Conservation (phyloP, 2,329 filamentous ascomycete genomes). For the Trichoderma sp. region DNA sequence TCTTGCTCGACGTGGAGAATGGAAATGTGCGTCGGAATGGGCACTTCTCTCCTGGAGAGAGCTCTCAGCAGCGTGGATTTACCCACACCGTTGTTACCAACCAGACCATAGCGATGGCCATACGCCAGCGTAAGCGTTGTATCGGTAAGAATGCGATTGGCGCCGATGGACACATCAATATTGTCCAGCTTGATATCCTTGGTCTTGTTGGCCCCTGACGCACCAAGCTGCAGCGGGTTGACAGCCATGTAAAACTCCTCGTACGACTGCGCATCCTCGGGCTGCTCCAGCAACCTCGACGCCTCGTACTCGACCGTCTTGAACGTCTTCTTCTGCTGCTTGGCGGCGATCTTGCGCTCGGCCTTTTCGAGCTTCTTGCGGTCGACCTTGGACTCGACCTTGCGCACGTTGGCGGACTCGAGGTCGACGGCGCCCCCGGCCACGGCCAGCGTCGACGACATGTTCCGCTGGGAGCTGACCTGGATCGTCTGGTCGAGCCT, state of each 20-base stretch:
- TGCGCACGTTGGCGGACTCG: constrained; percentile 87
- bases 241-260: constrained; percentile 99
- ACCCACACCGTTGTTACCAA: constrained; percentile 99
- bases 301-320: constrained; percentile 99
- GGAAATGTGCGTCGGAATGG: constrained; percentile 95
- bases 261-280: constrained; percentile 85
- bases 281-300: constrained; percentile 81
- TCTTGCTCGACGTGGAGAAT: constrained; percentile 99
- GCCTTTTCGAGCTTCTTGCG: constrained; percentile 99
- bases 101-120: constrained; percentile 91
- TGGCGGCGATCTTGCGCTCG: constrained; percentile 94
- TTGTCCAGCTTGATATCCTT: constrained; percentile 99
- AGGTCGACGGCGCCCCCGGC: constrained; percentile 84
- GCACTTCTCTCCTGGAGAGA: constrained; percentile 86
- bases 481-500: constrained; percentile 93
- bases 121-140: constrained; percentile 89
- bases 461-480: constrained; percentile 89
- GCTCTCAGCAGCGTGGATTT: constrained; percentile 94
- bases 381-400: constrained; percentile 97
- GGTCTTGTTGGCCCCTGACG: constrained; percentile 74
- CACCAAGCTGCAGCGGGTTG: constrained; percentile 86
- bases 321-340: constrained; percentile 97
- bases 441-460: constrained; percentile 92
- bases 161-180: constrained; percentile 91
- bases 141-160: constrained; percentile 85